Conservation (phyloP, 2,329 filamentous ascomycete species). For the Colletotrichum sp. region DNA sequence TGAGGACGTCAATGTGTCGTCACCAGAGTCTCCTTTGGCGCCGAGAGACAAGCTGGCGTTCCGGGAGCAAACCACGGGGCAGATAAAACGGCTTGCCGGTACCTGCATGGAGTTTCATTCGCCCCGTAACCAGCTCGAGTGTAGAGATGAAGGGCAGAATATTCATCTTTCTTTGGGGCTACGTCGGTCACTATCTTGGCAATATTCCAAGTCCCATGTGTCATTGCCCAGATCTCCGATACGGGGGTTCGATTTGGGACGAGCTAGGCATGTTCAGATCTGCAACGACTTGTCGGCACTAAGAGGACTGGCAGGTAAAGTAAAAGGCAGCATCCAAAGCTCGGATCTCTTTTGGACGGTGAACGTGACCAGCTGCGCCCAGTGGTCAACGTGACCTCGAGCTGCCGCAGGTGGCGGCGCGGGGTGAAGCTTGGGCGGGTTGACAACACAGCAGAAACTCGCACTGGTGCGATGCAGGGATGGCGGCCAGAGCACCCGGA, state of each 20-base stretch:
- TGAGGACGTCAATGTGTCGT: neutral
- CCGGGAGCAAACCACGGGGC: neutral
- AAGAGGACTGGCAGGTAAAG: neutral
- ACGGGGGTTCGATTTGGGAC: neutral
- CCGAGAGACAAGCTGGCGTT: neutral
- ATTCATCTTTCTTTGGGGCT: neutral
- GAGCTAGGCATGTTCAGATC: neutral
- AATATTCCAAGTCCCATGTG: neutral
- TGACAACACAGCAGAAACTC: neutral
- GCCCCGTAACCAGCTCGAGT: neutral
- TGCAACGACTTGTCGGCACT: neutral
- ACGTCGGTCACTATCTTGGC: neutral
- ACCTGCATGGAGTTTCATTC: neutral
- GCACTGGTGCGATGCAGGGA: slow-evolving; percentile 1
- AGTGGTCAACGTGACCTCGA: slow-evolving; percentile 12
- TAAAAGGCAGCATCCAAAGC: neutral
- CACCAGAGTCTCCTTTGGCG: neutral
- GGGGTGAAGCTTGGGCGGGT: neutral
- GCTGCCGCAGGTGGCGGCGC: neutral
- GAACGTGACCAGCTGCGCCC: slow-evolving; percentile 15
- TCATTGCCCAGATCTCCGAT: neutral
- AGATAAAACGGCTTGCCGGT: neutral
- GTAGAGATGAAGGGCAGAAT: neutral
- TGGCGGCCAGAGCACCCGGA: neutral
- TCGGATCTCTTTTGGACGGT: neutral